These are phyloP conservation scores for Lecanosticta acicola DNA, from an alignment of 2,329 filamentous ascomycete genomes.

Conservation along the genomic window DNA sequence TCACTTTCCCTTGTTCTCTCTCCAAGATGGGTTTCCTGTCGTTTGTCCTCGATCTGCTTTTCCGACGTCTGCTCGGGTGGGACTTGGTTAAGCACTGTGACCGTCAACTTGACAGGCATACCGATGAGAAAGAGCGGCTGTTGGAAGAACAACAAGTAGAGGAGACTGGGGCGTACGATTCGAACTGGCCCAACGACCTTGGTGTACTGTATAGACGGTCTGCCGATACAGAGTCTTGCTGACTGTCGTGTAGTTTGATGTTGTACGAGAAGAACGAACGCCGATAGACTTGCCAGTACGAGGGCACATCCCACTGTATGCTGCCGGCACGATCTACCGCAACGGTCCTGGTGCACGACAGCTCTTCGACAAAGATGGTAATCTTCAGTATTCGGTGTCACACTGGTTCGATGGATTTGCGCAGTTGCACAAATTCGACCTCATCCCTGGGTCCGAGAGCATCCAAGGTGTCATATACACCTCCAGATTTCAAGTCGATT, in stretches of 20 bases:
- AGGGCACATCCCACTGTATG: conserved; percentile 65
- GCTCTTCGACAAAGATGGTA: conserved; percentile 32
- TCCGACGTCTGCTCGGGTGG: neutral
- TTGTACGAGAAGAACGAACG: conserved; percentile 3
- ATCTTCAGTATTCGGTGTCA: conserved; percentile 50
- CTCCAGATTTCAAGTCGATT: conserved; percentile 63
- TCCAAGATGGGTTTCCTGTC: neutral
- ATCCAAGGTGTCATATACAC: conserved; percentile 58
- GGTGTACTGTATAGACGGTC: no score
- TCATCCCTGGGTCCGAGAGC: conserved; percentile 40
- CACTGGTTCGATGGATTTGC: conserved; percentile 81
- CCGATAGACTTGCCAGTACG: conserved; percentile 54
- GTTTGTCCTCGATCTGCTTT: neutral
- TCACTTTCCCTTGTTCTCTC: neutral
- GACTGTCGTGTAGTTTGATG: conserved; percentile 6
- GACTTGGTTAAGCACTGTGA: no score
- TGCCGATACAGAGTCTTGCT: neutral
- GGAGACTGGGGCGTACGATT: neutral
- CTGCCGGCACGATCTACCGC: conserved; percentile 65
- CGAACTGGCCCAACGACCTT: neutral
- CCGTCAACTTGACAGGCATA: no score
- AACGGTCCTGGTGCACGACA: conserved; percentile 61
- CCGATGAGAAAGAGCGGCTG: neutral
- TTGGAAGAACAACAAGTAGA: neutral
- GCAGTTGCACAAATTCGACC: conserved; percentile 67